phyloP scores from a whole-genome alignment of 2,329 filamentous ascomycete genomes.

The Paraconiothyrium brasiliense region DNA sequence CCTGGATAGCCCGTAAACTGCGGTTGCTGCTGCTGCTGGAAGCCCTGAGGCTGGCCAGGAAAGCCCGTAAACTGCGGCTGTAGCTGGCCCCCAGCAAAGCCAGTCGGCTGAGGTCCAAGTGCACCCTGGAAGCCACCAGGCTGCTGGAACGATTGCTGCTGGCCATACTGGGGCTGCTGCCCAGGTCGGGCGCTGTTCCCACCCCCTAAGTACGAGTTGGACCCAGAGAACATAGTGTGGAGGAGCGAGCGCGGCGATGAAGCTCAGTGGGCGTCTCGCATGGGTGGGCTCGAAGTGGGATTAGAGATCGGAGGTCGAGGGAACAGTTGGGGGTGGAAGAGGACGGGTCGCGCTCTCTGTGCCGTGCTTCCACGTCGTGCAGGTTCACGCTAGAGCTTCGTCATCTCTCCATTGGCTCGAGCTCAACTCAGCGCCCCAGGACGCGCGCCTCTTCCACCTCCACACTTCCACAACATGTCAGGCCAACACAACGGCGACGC shows the following conservation, averaged over 20 bases:
- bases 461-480: constrained; percentile 37
- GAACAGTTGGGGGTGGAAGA: constrained; percentile 29
- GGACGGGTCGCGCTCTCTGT: constrained; percentile 34
- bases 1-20: constrained; percentile 61
- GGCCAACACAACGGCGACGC: constrained; percentile 40
- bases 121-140: constrained; percentile 62
- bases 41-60: constrained; percentile 57
- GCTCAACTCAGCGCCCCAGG: constrained; percentile 24
- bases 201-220: constrained; percentile 85
- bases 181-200: constrained; percentile 78
- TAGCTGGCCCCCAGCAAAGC: constrained; percentile 60
- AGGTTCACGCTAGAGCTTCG: constrained; percentile 43
- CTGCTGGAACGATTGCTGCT: constrained; percentile 63
- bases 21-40: constrained; percentile 54
- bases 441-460: constrained; percentile 18
- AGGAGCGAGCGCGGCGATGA: constrained; percentile 17
- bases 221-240: constrained; percentile 83
- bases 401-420: constrained; percentile 33
- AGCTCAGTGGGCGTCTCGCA: constrained; percentile 15
- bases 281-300: constrained; percentile 13
- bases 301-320: constrained; percentile 12
- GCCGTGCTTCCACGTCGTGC: constrained; percentile 27
- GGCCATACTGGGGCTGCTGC: constrained; percentile 57
- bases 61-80: constrained; percentile 60
- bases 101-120: constrained; percentile 61